Evolutionary conservation across 2,329 filamentous ascomycete species (phyloP).

Genomic region (Grosmannia clavigera): DNA sequence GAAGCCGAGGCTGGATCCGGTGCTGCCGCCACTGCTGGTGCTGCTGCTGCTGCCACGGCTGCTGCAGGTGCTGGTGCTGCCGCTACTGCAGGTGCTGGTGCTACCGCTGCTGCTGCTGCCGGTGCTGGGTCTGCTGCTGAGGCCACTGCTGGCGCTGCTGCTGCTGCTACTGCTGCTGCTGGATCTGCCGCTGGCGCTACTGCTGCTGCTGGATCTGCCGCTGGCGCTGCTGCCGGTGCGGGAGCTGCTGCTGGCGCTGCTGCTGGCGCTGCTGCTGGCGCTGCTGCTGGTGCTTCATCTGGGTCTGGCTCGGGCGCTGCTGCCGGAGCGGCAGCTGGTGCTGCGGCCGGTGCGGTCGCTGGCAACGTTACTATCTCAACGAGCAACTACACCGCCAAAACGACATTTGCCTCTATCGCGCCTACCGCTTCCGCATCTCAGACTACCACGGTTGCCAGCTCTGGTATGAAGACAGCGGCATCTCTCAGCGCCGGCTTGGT

Average conservation of each 20-base stretch:
- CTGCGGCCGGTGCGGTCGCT: not conserved
- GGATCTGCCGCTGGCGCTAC: not conserved
- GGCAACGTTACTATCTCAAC: not conserved
- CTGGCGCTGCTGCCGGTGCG: not conserved
- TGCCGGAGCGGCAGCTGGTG: not conserved
- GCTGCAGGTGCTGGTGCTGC: not conserved
- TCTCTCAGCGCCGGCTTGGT: constrained; percentile 5
- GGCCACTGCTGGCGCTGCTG: not conserved
- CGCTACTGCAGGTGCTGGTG: not conserved
- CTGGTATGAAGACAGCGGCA: constrained; percentile 6
- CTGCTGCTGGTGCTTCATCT: not conserved
- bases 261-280: not conserved
- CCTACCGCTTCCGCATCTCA: not conserved
- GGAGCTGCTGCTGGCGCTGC: not conserved
- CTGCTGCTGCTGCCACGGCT: not conserved
- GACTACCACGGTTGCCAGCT: constrained; percentile 4
- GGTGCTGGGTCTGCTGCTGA: not conserved
- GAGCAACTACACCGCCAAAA: not conserved
- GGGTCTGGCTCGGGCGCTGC: not conserved
- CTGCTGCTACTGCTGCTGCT: not conserved
- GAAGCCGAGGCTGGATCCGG: not conserved
- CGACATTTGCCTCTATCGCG: not conserved
- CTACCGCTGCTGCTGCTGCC: not conserved
- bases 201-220: no score
- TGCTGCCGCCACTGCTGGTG: not conserved